Conservation (phyloP, 139 green algal genomes). For the Volvox reticuliferus region DNA sequence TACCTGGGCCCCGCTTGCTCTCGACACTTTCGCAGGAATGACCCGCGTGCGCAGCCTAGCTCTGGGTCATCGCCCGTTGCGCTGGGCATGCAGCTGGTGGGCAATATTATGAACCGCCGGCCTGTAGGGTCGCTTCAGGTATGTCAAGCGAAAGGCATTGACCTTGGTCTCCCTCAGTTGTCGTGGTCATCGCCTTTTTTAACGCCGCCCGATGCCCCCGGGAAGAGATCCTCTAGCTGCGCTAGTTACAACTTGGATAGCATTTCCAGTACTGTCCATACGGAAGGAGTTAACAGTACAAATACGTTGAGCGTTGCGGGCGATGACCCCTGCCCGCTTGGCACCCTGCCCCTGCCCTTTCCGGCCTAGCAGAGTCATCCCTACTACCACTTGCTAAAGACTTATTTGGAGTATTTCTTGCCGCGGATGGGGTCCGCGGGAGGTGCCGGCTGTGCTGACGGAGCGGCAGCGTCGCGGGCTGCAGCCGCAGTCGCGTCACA, state of each 20-base stretch:
- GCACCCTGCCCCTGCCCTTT: neutral
- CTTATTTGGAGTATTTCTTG: conserved; percentile 78
- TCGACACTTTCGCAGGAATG: neutral
- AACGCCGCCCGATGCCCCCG: too few relatives aligned
- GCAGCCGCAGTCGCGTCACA: neutral
- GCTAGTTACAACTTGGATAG: too few relatives aligned
- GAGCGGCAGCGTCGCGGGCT: neutral
- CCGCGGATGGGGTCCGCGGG: conserved; percentile 50
- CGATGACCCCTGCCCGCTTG: too few relatives aligned
- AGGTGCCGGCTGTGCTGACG: neutral
- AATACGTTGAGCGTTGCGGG: too few relatives aligned
- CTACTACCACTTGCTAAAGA: conserved; percentile 75
- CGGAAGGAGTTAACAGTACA: too few relatives aligned
- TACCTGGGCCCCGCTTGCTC: too few relatives aligned
- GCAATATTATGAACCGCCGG: conserved; percentile 8
- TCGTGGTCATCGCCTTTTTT: too few relatives aligned
- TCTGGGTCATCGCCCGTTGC: neutral
- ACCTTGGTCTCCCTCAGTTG: too few relatives aligned
- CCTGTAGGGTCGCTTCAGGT: conserved; percentile 31
- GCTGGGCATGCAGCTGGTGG: conserved; percentile 31
- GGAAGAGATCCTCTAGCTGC: too few relatives aligned
- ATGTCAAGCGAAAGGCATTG: too few relatives aligned
- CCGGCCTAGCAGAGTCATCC: conserved; percentile 55
- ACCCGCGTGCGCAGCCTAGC: neutral
- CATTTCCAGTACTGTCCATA: too few relatives aligned